Evolutionary conservation across 495 filamentous ascomycete genomes (phyloP), one percentile per base, ranked within the genome.

Genomic region (Podospora pseudoanserina): DNA sequence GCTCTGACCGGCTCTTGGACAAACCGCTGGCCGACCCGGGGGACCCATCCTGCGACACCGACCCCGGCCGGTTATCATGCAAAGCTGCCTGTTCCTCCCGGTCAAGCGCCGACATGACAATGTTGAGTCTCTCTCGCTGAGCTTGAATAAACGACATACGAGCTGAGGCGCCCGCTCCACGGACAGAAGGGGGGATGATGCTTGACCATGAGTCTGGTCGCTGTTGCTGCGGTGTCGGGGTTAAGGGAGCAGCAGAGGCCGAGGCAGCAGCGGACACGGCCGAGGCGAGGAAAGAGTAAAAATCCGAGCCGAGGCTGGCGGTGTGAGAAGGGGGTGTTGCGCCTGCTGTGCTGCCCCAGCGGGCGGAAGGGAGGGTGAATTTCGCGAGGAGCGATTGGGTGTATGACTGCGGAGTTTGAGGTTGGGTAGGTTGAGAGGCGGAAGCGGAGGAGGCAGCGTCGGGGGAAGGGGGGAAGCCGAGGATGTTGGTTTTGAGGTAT

Each of bases 361-460:
- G 70, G 6, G 85, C 82, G 53, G 83, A 79, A 19, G 95, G 93
- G 32, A 97, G 84, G 75, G 87, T 91, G 83, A 97, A 97, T 18
- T 94, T 87, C 13, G 92, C 89, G 26, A 97, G 87, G 23, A 97
- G 82, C 27, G 83, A 86, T 79, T 96, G 92, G 3, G 92, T 90
- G 76, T 94, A 97, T 30, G 83, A 85, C 63, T 86, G 86, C 18
- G 90, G 84, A 1, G 77, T 78, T 5, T 71, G 65, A 5, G 70
- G 27, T n/a, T 19, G 23, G 1, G 9, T 18, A 9, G 23, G 60
- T 11, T 27, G 60, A 13, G 23, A 26, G 3, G 64, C 5, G 34
- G 61, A 1, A 79, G 72, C 19, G 81, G 78, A 32, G 77, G 75
- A 16, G 84, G 79, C 73, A 59, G 87, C 79, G 64, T 78, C 75